Base-by-base conservation (phyloP, 2,329 filamentous ascomycete species). In the Fusarium temperatum region DNA sequence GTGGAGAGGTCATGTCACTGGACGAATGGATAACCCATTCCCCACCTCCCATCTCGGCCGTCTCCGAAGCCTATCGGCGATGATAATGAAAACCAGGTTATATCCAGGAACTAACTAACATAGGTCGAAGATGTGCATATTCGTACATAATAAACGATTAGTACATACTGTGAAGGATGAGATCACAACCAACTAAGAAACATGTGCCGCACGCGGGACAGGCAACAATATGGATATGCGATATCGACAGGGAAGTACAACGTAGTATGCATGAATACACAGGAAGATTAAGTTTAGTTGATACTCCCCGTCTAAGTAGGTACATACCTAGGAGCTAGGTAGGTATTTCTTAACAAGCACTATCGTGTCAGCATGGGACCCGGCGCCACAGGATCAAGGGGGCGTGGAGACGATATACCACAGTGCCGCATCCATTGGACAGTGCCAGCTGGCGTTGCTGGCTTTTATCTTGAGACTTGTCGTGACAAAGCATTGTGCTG, bases 291-390 rank as follows among this genome's bases (percentile, higher is more conserved):
- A 51, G 62, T 54, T 63, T 47, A 42, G 47, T 45, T 58, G 54
- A 63, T 35, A 45, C 38, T 26, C 53, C 36, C 44, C 20, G 18
- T 47, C 41, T 36, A 35, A 35, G 32, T 62, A 63, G 55, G 56
- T 45, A 26, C 26, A 26, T 26, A 35, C 32, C 32, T 15, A 35
- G 32, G 32, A 35, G 32, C 32, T 35, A 32, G 24, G 51, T 38
- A 47, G 10, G 26, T 30, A 20, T 63, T 30, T 39, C n/a, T 68
- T 59, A 57, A 69, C 54, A 48, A 62, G 20, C 68, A 68, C 70
- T 75, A 75, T 70, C 53, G 68, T 64, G 57, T 68, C 63, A 74
- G 60, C 55, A 59, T 60, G 56, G 56, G 55, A 54, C 35, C 51
- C 35, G 26, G 47, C 63, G 68, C 68, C 64, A 70, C 48, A 50